Evolutionary conservation across 805 yeast species (phyloP).

Genomic region (Yarrowia sp.): DNA sequence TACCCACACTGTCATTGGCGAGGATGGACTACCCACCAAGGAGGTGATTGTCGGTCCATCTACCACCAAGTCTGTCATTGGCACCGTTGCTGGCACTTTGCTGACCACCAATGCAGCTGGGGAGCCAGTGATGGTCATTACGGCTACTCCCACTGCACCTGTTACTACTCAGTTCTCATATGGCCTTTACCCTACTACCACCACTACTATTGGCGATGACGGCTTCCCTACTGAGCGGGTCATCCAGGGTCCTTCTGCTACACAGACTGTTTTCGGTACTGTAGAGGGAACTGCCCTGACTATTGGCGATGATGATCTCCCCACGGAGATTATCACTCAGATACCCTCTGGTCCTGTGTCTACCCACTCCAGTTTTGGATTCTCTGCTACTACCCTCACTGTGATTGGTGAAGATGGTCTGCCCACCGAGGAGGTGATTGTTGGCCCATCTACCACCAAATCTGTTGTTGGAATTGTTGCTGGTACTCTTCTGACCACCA

Average conservation of each 20-base stretch:
- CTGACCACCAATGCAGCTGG: neutral
- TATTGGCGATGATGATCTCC: neutral
- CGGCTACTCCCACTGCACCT: neutral
- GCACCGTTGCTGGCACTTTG: neutral
- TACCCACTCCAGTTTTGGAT: neutral
- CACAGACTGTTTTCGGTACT: neutral
- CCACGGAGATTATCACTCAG: neutral
- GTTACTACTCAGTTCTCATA: neutral
- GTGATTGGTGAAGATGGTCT: too few species aligned
- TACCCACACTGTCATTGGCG: neutral
- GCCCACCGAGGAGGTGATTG: too few species aligned
- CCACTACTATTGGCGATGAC: neutral
- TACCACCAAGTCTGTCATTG: neutral
- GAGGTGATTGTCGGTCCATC: neutral
- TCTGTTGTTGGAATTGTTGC: too few species aligned
- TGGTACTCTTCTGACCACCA: too few species aligned
- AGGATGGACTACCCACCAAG: neutral
- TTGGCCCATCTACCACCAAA: too few species aligned
- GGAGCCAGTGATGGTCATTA: neutral
- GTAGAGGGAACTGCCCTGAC: neutral
- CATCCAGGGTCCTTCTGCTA: neutral
- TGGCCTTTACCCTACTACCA: neutral
- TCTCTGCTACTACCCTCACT: neutral
- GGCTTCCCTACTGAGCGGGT: neutral
- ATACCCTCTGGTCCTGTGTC: neutral